A percentile compares a stretch with the other conserved stretches of the same genome.
phyloP scores from a whole-genome alignment of 306 rosid species.

The Castanospermum australe region DNA sequence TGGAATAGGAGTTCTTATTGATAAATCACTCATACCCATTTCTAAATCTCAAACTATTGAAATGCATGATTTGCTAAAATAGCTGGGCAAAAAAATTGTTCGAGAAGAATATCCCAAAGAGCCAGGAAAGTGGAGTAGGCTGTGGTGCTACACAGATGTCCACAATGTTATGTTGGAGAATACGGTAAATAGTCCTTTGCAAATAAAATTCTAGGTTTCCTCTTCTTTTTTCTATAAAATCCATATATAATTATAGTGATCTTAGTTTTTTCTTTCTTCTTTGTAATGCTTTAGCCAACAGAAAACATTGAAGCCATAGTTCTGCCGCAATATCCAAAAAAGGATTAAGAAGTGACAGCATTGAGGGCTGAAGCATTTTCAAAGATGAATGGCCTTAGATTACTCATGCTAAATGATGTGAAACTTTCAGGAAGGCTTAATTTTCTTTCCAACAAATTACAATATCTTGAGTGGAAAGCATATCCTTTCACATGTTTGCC shows the following conservation, averaged over 20 bases:
- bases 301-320: not conserved
- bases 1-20: not conserved
- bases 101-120: not conserved
- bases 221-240: not conserved
- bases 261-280: not conserved
- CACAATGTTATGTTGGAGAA: not conserved
- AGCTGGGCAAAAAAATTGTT: conserved; percentile 14
- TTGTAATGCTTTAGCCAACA: not conserved
- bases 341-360: not conserved
- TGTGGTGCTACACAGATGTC: not conserved
- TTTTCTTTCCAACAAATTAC: conserved; percentile 15
- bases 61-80: conserved; percentile 11
- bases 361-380: conserved; percentile 3
- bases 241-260: not conserved
- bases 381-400: conserved; percentile 19
- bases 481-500: conserved; percentile 21
- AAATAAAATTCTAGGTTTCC: not conserved
- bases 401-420: not conserved
- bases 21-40: conserved; percentile 15
- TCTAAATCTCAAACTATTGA: not conserved
- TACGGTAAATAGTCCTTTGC: not conserved
- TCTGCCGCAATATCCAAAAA: not conserved
- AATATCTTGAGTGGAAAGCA: not conserved
- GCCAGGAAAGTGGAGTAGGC: conserved; percentile 29
- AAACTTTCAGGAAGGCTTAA: not conserved